These are phyloP conservation scores for Rhizoclosmatium globosum DNA, from an alignment of 192 early-diverging fungal genomes.

Conservation along the genomic window DNA sequence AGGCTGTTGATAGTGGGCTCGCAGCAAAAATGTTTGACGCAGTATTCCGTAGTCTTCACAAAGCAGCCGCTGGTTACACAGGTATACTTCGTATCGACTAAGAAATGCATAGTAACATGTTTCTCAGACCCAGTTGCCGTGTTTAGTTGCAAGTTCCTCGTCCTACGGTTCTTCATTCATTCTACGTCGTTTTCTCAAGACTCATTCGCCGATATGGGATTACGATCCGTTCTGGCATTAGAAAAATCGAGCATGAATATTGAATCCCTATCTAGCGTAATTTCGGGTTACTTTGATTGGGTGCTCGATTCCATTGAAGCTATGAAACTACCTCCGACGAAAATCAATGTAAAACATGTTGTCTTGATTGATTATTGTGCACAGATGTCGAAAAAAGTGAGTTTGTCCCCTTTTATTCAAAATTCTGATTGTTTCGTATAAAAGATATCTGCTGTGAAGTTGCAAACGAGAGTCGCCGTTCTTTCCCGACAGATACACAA, in stretches of 20 bases:
- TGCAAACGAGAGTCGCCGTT: neutral
- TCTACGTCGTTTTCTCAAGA: neutral
- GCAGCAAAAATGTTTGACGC: conserved; percentile 12
- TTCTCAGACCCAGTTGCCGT: neutral
- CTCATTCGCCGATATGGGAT: neutral
- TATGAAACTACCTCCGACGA: neutral
- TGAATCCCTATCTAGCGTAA: neutral
- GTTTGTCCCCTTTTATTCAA: neutral
- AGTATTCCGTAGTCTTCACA: conserved; percentile 18
- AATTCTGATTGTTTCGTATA: too few species aligned
- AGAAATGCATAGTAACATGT: neutral
- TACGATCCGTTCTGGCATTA: neutral
- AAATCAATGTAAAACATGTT: neutral
- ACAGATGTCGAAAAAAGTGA: conserved; percentile 28
- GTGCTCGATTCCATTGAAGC: neutral
- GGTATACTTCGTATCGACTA: neutral
- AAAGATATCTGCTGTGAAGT: too few species aligned
- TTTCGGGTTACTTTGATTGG: conserved; percentile 3
- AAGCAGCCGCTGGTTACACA: neutral
- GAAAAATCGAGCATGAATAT: conserved; percentile 11
- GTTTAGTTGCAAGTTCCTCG: neutral
- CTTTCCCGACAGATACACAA: conserved; percentile 4
- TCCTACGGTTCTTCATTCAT: conserved; percentile 1
- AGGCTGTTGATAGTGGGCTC: neutral
- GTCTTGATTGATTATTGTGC: conserved; percentile 28